Base-by-base conservation (phyloP, 495 filamentous ascomycete genomes). In the Clavariopsis aquatica region DNA sequence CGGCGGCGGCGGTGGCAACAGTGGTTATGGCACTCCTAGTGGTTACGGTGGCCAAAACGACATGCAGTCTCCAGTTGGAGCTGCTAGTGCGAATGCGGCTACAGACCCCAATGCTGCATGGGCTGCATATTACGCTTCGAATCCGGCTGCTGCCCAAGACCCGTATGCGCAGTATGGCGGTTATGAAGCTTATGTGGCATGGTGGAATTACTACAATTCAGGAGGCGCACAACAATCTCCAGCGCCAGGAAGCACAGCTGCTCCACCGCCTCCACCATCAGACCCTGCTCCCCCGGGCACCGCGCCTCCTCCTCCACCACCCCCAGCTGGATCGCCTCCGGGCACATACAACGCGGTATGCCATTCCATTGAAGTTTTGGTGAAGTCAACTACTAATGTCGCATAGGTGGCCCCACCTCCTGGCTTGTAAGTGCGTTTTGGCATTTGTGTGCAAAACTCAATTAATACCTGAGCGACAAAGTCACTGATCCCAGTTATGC, bases 131-230 rank as follows among this genome's bases (percentile, higher is more conserved):
- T 96, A 96, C 74, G 90, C 91, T 4, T 5, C 31, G n/a, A n/a
- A n/a, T 4, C 29, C 43, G n/a, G 22, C 20, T 56, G 64, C 29
- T 3, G 20, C 24, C 13, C 34, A 61, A 19, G 94, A 98, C 67
- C 93, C 93, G 0, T 98, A 97, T 73, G 92, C 91, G 3, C 87
- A 89, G 27, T 97, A 95, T 64, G 94, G 94, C 60, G 94, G 94
- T 23, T 79, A 75, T 54, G 81, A 84, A 66, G 86, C 84, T 43
- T 93, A 96, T 60, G 79, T 90, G 52, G 77, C 78, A 36, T 79
- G 81, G 71, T 86, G 88, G 58, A 74, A 79, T 70, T 91, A 92
- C 72, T 88, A 91, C 59, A 84, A 87, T 62, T 82, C 68, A 74
- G 49, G 27, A 26, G 51, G 34, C 12, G 75, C 57, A 8, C 62